phyloP scores from a whole-genome alignment of 768 basidiomycete species.

The Mycena indigotica region DNA sequence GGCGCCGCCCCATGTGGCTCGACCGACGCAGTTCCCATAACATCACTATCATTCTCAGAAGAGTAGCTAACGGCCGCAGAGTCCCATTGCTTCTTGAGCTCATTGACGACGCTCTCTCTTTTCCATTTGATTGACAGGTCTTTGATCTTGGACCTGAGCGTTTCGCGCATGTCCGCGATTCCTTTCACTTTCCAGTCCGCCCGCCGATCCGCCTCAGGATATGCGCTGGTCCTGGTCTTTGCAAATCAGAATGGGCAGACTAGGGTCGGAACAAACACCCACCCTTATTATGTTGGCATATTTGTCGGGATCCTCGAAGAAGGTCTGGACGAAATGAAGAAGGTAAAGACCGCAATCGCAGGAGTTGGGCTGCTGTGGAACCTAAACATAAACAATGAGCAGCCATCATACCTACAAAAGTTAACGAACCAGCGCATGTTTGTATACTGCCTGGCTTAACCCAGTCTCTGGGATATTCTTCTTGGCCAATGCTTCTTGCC shows the following conservation, averaged over 20 bases:
- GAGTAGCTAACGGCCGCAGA: constrained; percentile 32
- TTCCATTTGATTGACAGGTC: constrained; percentile 59
- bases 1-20: too few relatives aligned
- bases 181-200: constrained; percentile 54
- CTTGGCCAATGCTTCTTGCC: constrained; percentile 79
- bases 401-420: not conserved
- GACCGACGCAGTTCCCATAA: too few relatives aligned
- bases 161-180: constrained; percentile 50
- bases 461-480: constrained; percentile 34
- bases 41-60: too few relatives aligned
- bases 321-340: constrained; percentile 80
- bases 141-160: constrained; percentile 43
- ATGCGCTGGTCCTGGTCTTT: constrained; percentile 7
- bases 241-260: not conserved
- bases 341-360: constrained; percentile 94
- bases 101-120: constrained; percentile 42
- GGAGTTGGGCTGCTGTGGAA: constrained; percentile 85
- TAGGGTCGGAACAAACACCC: constrained; percentile 14
- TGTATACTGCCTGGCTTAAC: constrained; percentile 45
- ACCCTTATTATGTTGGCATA: constrained; percentile 56
- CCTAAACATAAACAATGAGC: constrained; percentile 44
- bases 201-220: constrained; percentile 40
- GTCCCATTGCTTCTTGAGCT: constrained; percentile 40
- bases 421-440: constrained; percentile 52
- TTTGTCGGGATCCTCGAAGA: constrained; percentile 63